Conservation (phyloP, 495 filamentous ascomycete genomes). For the Xylaria palmicola region DNA sequence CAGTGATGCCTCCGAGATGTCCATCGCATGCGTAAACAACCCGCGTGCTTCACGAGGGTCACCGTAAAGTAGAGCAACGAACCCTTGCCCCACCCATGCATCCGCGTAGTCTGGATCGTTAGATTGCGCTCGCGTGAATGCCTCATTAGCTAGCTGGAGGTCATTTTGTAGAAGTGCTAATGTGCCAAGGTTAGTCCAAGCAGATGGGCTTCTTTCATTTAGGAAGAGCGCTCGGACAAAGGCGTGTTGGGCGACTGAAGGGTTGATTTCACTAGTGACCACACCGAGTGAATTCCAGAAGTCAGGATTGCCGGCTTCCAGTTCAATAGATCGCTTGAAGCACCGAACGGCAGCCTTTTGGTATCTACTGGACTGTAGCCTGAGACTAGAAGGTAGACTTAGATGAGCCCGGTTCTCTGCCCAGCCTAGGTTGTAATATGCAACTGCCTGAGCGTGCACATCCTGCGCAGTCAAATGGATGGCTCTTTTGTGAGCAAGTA, state of each 20-base stretch:
- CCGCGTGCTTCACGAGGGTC: constrained; percentile 71
- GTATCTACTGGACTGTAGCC: constrained; percentile 58
- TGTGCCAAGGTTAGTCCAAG: constrained; percentile 88
- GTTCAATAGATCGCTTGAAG: constrained; percentile 95
- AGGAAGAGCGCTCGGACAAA: constrained; percentile 90
- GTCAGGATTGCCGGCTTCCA: constrained; percentile 91
- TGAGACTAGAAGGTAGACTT: constrained; percentile 50
- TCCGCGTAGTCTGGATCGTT: constrained; percentile 88
- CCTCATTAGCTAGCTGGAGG: constrained; percentile 76
- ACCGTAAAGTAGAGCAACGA: constrained; percentile 74
- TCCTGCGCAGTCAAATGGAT: constrained; percentile 73
- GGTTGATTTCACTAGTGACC: constrained; percentile 78
- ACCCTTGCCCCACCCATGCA: constrained; percentile 91
- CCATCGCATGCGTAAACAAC: constrained; percentile 93
- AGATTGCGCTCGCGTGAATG: constrained; percentile 88
- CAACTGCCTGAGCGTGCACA: constrained; percentile 86
- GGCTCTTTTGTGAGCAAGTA: constrained; percentile 84
- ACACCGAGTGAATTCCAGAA: constrained; percentile 98
- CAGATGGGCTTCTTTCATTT: constrained; percentile 79
- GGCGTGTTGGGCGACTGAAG: constrained; percentile 87
- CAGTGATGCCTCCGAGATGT: constrained; percentile 77
- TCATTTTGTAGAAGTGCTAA: constrained; percentile 85
- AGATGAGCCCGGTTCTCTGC: constrained; percentile 80
- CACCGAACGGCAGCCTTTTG: constrained; percentile 82
- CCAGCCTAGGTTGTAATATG: constrained; percentile 96